These are phyloP conservation scores for Nakaseomyces glabratus DNA, from an alignment of 1,139 yeast genomes.

Conservation along the genomic window DNA sequence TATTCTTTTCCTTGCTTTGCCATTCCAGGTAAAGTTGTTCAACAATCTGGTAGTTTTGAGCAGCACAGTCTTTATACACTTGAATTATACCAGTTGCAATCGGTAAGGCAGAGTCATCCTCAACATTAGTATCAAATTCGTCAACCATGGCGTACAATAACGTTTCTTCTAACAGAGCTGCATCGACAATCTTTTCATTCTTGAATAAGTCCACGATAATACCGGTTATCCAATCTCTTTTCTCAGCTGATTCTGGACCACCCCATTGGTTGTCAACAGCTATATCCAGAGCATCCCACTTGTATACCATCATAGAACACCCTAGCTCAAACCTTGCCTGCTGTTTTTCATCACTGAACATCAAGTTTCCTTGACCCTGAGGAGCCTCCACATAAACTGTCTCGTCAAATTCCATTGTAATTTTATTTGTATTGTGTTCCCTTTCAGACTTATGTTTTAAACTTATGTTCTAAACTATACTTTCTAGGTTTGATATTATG, in stretches of 20 bases:
- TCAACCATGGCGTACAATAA: slow-evolving; percentile 85
- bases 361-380: slow-evolving; percentile 35
- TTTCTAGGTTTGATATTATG: too few species aligned
- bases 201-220: slow-evolving; percentile 71
- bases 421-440: too few species aligned
- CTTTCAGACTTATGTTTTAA: too few species aligned
- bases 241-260: slow-evolving; percentile 81
- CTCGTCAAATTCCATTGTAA: slow-evolving; percentile 16
- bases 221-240: slow-evolving; percentile 92
- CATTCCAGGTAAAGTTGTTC: slow-evolving; percentile 54
- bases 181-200: slow-evolving; percentile 53
- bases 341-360: slow-evolving; percentile 51
- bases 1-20: slow-evolving; percentile 42
- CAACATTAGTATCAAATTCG: slow-evolving; percentile 82
- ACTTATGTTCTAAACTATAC: too few species aligned
- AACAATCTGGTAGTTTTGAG: slow-evolving; percentile 44
- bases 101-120: slow-evolving; percentile 77
- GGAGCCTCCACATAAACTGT: slow-evolving; percentile 35
- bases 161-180: slow-evolving; percentile 75
- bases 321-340: slow-evolving; percentile 91
- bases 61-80: slow-evolving; percentile 55
- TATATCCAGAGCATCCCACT: slow-evolving; percentile 79
- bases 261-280: slow-evolving; percentile 99
- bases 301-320: slow-evolving; percentile 76
- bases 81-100: slow-evolving; percentile 60